These are phyloP conservation scores for Paspalum vaginatum DNA, from an alignment of 176 grass and related monocot genomes.

Conservation along the genomic window DNA sequence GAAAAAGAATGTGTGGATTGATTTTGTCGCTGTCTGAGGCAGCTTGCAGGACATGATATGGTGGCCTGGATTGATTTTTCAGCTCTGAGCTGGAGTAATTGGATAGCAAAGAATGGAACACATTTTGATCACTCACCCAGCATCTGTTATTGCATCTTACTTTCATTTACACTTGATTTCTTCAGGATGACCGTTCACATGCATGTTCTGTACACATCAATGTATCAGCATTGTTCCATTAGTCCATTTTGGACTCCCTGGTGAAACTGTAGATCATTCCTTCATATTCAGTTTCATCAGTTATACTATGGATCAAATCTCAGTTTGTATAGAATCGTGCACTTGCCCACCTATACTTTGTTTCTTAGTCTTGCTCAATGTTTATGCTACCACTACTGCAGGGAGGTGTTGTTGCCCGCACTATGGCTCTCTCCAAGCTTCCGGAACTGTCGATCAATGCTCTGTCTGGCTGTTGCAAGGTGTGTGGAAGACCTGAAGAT, in stretches of 20 bases:
- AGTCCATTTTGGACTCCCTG: background rate
- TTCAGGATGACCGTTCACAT: constrained; percentile 3
- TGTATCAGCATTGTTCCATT: background rate
- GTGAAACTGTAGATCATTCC: background rate
- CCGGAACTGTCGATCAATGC: constrained; percentile 38
- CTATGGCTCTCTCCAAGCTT: constrained; percentile 29
- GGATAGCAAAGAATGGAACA: background rate
- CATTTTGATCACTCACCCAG: constrained; percentile 14
- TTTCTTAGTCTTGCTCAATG: background rate
- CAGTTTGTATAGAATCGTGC: no score
- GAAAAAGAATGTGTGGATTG: background rate
- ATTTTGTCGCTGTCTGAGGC: background rate
- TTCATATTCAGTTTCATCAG: background rate
- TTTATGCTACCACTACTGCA: constrained; percentile 35
- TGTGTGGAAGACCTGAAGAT: constrained; percentile 63
- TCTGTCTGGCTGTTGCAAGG: constrained; percentile 49
- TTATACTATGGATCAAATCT: background rate
- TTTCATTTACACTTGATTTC: constrained; percentile 6
- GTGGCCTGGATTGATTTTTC: background rate
- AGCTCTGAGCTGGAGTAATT: background rate
- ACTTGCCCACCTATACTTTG: no score
- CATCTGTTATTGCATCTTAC: background rate
- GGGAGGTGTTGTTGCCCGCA: constrained; percentile 36
- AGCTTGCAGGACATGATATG: background rate
- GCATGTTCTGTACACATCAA: background rate